Evolutionary conservation across 148 eudicot species (phyloP), one percentile per base, ranked within the genome.

Genomic region (Arbutus unedo): DNA sequence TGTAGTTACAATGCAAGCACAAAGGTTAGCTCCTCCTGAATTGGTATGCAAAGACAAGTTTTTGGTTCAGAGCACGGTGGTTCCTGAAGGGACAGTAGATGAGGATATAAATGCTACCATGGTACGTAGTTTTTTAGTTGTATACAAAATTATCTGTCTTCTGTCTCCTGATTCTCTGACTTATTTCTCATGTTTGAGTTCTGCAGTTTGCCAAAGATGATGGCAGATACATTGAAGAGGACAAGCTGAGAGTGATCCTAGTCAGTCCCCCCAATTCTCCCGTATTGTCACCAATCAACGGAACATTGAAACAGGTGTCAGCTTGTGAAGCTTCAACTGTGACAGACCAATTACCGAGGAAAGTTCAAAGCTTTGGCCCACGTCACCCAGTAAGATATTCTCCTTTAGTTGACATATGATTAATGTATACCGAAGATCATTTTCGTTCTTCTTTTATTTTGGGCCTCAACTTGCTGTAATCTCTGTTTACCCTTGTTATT

Each of bases 31-130:
- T 88, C 91, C 93, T 76, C 84, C 86, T 79, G 97, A 96, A 79
- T 79, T 90, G 93, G 85, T 89, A 77, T 96, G 99, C 96, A 96
- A 92, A 85, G 99, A 96, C 87, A 96, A 94, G 88, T 96, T 96
- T 83, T 85, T 96, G 85, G 81, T 96, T 87, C 97, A 96, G 88
- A 85, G 89, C 89, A 92, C 98, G 55, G 87, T 88, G 79, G 99
- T 92, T 83, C 90, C 94, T 68, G 91, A 77, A 77, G 98, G 91
- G 83, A 91, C 96, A 68, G 81, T 49, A 72, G 97, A 93, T 19
- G 95, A 91, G 81, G 91, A 96, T 64, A 85, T 96, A 78, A 91
- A 90, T 77, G 84, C 99, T 81, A 85, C 88, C 84, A 88, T 85
- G 93, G 99, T 96, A 88, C 21, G 85, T 55, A 44, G 60, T 80